These are phyloP conservation scores for Endotrypanum monterogeii DNA, from an alignment of 208 protist genomes.

Conservation along the genomic window DNA sequence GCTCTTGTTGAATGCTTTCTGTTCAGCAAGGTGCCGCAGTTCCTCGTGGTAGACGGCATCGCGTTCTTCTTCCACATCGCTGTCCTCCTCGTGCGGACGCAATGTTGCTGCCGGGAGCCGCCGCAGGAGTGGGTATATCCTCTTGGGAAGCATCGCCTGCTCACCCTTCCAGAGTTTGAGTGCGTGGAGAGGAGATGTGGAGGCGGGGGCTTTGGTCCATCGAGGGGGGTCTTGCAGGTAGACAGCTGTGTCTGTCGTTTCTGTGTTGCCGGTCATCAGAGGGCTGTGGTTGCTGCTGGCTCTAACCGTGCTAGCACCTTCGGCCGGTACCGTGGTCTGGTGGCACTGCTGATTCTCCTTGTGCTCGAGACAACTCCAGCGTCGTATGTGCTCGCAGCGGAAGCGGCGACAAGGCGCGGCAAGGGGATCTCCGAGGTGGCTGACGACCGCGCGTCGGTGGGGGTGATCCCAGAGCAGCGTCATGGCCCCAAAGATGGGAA, in stretches of 20 bases:
- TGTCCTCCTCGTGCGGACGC: constrained; percentile 38
- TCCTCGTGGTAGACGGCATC: constrained; percentile 36
- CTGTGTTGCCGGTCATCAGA: background rate
- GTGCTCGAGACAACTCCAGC: background rate
- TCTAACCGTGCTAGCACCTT: background rate
- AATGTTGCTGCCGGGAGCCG: constrained; percentile 12
- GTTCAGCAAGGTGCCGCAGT: constrained; percentile 1
- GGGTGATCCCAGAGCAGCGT: constrained; percentile 59
- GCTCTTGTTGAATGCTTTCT: background rate
- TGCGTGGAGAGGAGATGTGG: background rate
- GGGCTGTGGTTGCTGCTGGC: background rate
- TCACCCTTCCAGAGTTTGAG: background rate
- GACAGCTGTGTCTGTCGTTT: background rate
- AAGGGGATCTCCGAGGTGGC: background rate
- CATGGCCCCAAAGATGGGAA: constrained; percentile 40
- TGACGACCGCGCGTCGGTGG: constrained; percentile 25
- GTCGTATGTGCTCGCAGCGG: background rate
- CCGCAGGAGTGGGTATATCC: constrained; percentile 21
- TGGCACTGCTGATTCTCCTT: background rate
- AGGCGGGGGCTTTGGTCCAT: background rate
- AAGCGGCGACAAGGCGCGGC: constrained; percentile 5
- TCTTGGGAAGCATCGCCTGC: background rate
- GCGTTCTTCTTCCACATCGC: constrained; percentile 59
- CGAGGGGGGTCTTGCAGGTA: background rate
- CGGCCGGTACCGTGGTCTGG: background rate